A percentile compares a stretch with the other conserved stretches of the same genome.
These are phyloP conservation scores for Rhodotorula sp. DNA, from an alignment of 1,284 basidiomycete species.

Conservation along the genomic window DNA sequence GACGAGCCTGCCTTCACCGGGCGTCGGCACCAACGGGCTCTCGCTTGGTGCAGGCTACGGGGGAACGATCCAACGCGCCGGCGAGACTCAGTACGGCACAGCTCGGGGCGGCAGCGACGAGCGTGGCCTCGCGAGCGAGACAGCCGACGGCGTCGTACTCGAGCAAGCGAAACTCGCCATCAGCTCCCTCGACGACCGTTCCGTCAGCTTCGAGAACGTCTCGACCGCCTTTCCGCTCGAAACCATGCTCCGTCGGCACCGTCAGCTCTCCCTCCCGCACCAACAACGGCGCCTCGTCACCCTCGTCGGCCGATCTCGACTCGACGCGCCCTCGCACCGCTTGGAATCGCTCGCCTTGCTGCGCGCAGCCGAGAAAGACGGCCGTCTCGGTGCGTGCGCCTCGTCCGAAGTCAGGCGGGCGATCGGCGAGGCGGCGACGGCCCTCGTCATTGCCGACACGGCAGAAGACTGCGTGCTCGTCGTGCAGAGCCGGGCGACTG, in stretches of 20 bases:
- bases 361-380: neutral
- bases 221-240: slow-evolving; percentile 41
- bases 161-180: slow-evolving; percentile 25
- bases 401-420: slow-evolving; percentile 5
- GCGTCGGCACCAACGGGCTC: neutral
- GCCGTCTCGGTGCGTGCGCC: slow-evolving; percentile 2
- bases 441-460: neutral
- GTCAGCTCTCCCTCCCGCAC: slow-evolving; percentile 55
- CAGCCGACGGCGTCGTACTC: slow-evolving; percentile 64
- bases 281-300: slow-evolving; percentile 54
- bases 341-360: slow-evolving; percentile 9
- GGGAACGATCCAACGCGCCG: slow-evolving; percentile 32
- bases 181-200: neutral
- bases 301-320: slow-evolving; percentile 67
- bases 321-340: slow-evolving; percentile 61
- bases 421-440: slow-evolving; percentile 9
- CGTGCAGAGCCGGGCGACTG: slow-evolving; percentile 15
- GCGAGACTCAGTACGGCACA: slow-evolving; percentile 59
- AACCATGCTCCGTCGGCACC: slow-evolving; percentile 61
- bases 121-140: slow-evolving; percentile 50
- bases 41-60: slow-evolving; percentile 15
- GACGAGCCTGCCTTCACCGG: neutral
- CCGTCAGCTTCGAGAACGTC: slow-evolving; percentile 32
- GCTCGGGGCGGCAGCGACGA: neutral
- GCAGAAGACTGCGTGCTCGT: slow-evolving; percentile 2